Percentiles rank a stretch among this genome's conserved stretches.
Conservation (phyloP, 306 rosid genomes). For the Trichosanthes truncata region DNA sequence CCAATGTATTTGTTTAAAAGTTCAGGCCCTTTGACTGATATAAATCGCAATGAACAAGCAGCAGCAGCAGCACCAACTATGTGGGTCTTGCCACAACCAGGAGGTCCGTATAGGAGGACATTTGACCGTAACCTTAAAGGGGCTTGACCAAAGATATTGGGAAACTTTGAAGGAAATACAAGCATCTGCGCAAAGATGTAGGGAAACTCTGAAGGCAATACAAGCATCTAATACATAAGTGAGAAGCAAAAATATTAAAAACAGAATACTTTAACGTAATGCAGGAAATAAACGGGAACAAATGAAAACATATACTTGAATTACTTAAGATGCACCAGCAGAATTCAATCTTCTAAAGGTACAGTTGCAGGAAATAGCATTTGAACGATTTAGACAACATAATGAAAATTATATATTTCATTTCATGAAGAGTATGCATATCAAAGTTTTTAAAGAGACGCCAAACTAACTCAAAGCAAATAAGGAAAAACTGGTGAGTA, state of each 20-base stretch:
- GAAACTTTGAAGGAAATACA: slow-evolving; percentile 87
- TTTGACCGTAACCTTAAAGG: slow-evolving; percentile 92
- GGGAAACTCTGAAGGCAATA: slow-evolving; percentile 82
- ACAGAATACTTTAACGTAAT: background rate
- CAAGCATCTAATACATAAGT: slow-evolving; percentile 55
- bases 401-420: background rate
- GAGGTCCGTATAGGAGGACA: slow-evolving; percentile 90
- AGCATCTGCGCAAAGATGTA: slow-evolving; percentile 81
- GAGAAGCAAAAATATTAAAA: background rate
- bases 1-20: slow-evolving; percentile 91
- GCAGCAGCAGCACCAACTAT: slow-evolving; percentile 95
- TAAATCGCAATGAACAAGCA: slow-evolving; percentile 83
- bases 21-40: slow-evolving; percentile 93
- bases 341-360: background rate
- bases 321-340: background rate
- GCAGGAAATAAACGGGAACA: background rate
- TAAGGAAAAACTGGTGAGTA: background rate
- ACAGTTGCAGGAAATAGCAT: background rate
- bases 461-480: background rate
- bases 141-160: slow-evolving; percentile 75
- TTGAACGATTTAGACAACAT: background rate
- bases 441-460: background rate
- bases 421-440: background rate
- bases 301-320: background rate
- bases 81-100: slow-evolving; percentile 98